phyloP scores from a whole-genome alignment of 192 early-diverging fungal genomes.

The Backusella sp. region DNA sequence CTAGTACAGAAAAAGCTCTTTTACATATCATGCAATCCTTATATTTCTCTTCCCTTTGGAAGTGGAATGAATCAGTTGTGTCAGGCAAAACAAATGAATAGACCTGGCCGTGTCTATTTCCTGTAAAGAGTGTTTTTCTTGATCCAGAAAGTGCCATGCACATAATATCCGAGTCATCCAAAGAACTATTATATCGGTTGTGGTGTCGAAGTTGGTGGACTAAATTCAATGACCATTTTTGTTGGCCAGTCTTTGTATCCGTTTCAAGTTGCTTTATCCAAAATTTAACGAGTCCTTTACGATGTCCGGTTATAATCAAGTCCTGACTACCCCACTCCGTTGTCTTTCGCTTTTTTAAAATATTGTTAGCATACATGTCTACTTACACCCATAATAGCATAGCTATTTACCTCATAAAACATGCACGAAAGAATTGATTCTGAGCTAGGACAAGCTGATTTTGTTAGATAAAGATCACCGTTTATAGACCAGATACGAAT shows the following conservation, averaged over 20 bases:
- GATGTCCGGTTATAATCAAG: constrained; percentile 57
- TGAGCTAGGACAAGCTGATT: constrained; percentile 43
- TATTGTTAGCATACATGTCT: background rate
- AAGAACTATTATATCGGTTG: constrained; percentile 32
- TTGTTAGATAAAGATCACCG: constrained; percentile 58
- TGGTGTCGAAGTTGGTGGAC: constrained; percentile 40
- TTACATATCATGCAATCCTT: constrained; percentile 54
- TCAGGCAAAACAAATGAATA: constrained; percentile 53
- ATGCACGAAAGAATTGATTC: constrained; percentile 54
- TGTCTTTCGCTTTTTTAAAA: constrained; percentile 30
- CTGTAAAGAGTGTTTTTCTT: constrained; percentile 45
- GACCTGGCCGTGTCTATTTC: constrained; percentile 49
- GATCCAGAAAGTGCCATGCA: constrained; percentile 39
- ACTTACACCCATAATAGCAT: background rate
- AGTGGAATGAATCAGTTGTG: constrained; percentile 45
- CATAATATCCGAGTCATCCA: constrained; percentile 39
- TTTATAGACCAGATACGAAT: constrained; percentile 64
- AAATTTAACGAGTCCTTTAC: constrained; percentile 50
- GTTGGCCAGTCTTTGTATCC: constrained; percentile 22
- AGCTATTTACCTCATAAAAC: constrained; percentile 46
- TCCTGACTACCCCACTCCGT: constrained; percentile 51
- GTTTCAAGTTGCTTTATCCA: constrained; percentile 25
- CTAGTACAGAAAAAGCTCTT: constrained; percentile 51
- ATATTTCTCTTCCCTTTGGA: constrained; percentile 43
- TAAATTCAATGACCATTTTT: constrained; percentile 36